Conservation (phyloP, 1,284 basidiomycete genomes). For the Abortiporus biennis region DNA sequence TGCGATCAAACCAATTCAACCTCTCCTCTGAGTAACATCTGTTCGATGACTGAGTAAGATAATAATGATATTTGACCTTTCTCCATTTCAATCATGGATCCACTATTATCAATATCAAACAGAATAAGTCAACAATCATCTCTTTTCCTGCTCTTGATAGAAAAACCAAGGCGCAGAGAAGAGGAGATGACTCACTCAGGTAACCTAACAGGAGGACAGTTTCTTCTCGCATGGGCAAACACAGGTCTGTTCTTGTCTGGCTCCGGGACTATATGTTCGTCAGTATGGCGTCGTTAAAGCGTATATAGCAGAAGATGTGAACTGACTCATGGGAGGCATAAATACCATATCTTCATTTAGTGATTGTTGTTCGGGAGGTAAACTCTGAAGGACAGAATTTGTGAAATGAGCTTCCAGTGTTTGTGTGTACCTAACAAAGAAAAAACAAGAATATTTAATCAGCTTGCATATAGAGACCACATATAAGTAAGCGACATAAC, state of each 20-base stretch:
- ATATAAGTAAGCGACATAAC: neutral
- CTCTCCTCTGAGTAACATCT: conserved; percentile 60
- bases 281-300: neutral
- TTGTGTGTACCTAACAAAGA: conserved; percentile 56
- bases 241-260: conserved; percentile 74
- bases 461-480: neutral
- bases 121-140: no score
- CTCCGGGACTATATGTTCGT: conserved; percentile 48
- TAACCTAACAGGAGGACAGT: conserved; percentile 64
- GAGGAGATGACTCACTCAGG: conserved; percentile 53
- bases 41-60: conserved; percentile 66
- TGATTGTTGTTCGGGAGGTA: conserved; percentile 69
- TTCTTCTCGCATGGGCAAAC: conserved; percentile 69
- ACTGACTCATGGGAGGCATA: conserved; percentile 76
- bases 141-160: no score
- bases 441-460: conserved; percentile 1
- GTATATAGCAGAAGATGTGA: neutral
- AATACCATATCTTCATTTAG: conserved; percentile 69
- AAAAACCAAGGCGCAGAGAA: neutral
- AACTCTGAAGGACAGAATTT: conserved; percentile 68
- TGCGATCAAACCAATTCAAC: conserved; percentile 64
- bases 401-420: conserved; percentile 72
- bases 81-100: conserved; percentile 53
- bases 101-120: conserved; percentile 42
- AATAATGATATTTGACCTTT: conserved; percentile 68